Percentiles rank a stretch among this genome's conserved stretches.
Evolutionary conservation across 441 rosid species (phyloP).

Genomic region (Melastoma candidum): DNA sequence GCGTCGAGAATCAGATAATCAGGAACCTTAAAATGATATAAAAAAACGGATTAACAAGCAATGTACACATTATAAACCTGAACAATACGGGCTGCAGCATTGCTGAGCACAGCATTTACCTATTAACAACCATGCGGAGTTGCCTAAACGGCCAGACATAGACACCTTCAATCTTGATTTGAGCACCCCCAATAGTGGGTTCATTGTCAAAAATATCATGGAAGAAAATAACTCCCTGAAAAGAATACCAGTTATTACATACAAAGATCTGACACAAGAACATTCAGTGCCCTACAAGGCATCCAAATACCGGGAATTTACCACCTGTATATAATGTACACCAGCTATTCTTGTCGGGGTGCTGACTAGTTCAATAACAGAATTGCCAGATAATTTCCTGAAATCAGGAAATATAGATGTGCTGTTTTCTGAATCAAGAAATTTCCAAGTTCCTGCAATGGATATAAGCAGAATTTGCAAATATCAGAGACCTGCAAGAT

Average conservation of each 20-base stretch:
- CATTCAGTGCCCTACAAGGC: neutral
- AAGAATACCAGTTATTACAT: constrained; percentile 1
- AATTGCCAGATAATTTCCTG: constrained; percentile 64
- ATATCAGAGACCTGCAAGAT: constrained; percentile 1
- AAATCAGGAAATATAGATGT: constrained; percentile 81
- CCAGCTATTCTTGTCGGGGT: constrained; percentile 84
- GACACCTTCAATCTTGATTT: constrained; percentile 93
- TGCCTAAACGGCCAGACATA: constrained; percentile 99
- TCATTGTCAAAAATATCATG: constrained; percentile 87
- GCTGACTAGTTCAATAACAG: constrained; percentile 75
- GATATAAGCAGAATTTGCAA: constrained; percentile 16
- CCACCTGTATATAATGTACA: constrained; percentile 95
- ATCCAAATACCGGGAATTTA: constrained; percentile 1
- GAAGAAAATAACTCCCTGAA: constrained; percentile 92
- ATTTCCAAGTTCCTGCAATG: constrained; percentile 74
- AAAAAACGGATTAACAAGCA: neutral
- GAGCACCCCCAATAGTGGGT: constrained; percentile 88
- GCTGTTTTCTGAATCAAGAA: constrained; percentile 65
- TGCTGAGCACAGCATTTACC: constrained; percentile 26
- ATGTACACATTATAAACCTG: neutral
- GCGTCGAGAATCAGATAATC: too few relatives aligned
- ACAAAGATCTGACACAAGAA: neutral
- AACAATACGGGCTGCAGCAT: neutral
- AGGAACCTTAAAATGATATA: too few relatives aligned
- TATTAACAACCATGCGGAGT: constrained; percentile 89